Evolutionary conservation across 1,139 yeast genomes (phyloP).

Genomic region (Yamadazyma atlantica): DNA sequence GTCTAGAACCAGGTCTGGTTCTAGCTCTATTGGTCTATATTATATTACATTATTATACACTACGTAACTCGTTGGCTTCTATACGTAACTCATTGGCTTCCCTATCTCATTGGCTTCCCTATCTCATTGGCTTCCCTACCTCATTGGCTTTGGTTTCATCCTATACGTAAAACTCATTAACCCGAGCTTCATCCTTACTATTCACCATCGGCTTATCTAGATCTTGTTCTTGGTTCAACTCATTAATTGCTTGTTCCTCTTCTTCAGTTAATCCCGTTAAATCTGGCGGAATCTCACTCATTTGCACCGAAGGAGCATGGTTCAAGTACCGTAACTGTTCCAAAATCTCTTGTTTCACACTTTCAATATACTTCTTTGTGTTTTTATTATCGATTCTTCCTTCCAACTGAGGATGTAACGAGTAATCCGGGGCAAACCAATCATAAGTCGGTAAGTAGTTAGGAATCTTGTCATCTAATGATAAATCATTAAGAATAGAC

Average conservation of each 20-base stretch:
- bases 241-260: slow-evolving; percentile 55
- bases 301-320: slow-evolving; percentile 93
- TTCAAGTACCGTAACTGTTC: slow-evolving; percentile 81
- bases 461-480: slow-evolving; percentile 75
- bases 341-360: slow-evolving; percentile 69
- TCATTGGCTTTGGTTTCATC: no score
- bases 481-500: slow-evolving; percentile 76
- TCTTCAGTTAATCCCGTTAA: slow-evolving; percentile 63
- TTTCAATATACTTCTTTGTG: slow-evolving; percentile 78
- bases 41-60: background rate
- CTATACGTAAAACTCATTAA: slow-evolving; percentile 1
- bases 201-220: slow-evolving; percentile 21
- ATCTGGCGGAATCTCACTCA: slow-evolving; percentile 89
- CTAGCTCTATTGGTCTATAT: background rate
- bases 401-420: slow-evolving; percentile 85
- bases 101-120: no score
- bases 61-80: no score
- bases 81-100: no score
- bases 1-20: no score
- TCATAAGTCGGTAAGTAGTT: slow-evolving; percentile 76
- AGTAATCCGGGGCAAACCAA: slow-evolving; percentile 91
- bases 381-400: slow-evolving; percentile 89
- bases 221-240: slow-evolving; percentile 52
- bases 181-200: slow-evolving; percentile 30
- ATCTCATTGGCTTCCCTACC: no score